Evolutionary conservation across 2,329 filamentous ascomycete genomes (phyloP), one percentile per base, ranked within the genome.

Genomic region (Pseudogymnoascus pannorum): DNA sequence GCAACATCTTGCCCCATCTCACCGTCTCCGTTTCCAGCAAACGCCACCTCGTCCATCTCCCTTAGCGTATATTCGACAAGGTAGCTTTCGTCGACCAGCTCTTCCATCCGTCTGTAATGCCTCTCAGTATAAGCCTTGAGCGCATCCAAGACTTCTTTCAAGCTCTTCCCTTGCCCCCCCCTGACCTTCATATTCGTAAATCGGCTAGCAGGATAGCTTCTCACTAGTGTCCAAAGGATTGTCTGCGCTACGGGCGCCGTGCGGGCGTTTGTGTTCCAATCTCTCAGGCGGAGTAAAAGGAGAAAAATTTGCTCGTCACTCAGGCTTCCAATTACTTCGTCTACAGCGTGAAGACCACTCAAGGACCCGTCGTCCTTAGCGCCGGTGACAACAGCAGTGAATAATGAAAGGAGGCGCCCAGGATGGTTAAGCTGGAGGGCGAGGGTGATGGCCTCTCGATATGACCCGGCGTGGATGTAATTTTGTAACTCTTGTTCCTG

Each of bases 231-330:
- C 78, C 86, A 88, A 6, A 99, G 77, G 12, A 99, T 87, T 33
- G 87, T 85, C 75, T 99, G 94, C 1, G 94, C 89, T 1, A 97
- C 86, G 4, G 87, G 83, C 0, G 92, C 87, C 3, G 91, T 96
- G 64, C 91, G 83, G 0, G 91, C 92, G 68, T 97, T 97, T 4
- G 94, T 96, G 72, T 99, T 99, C 94, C 94, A 99, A 75, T 99
- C 94, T 51, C 95, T 83, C 48, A 97, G 76, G 62, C 94, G 82
- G 36, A 93, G 79, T 0, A 99, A 81, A 12, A 99, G 81, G 5
- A 85, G 79, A 75, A 91, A 95, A 12, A 99, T 82, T 72, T 97
- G 93, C 67, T 93, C 88, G 67, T 94, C 87, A 4, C 87, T 88
- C 5, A 99, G 80, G 11, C 78, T 83, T n/a, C 81, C 84, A 1